Evolutionary conservation across 768 basidiomycete genomes (phyloP).

Genomic region (Hygrocybe punicea): DNA sequence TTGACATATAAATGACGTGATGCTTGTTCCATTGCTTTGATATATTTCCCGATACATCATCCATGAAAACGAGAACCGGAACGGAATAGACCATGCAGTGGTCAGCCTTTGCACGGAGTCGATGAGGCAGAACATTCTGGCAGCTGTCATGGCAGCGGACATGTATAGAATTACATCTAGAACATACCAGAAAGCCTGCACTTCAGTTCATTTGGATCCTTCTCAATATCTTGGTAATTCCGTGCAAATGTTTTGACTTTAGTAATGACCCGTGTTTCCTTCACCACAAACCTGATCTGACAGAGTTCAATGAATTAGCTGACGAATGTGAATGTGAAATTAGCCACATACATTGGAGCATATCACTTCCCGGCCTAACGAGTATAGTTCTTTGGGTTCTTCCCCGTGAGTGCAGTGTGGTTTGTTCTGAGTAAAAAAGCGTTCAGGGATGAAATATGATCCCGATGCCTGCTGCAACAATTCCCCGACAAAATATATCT

Average conservation of each 20-base stretch:
- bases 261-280: conserved; percentile 1
- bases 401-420: background rate
- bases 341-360: background rate
- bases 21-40: conserved; percentile 41
- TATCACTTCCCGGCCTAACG: background rate
- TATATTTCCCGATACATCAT: conserved; percentile 35
- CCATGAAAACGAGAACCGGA: conserved; percentile 13
- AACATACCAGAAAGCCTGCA: conserved; percentile 2
- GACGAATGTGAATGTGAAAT: too few species aligned
- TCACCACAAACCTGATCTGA: conserved; percentile 6
- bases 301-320: background rate
- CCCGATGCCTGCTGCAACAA: background rate
- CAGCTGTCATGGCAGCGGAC: too few species aligned
- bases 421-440: background rate
- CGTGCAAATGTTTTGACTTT: background rate
- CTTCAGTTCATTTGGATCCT: background rate
- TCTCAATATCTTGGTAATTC: conserved; percentile 1
- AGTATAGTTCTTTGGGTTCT: background rate
- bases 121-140: conserved; percentile 8
- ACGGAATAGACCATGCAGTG: conserved; percentile 5
- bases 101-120: conserved; percentile 2
- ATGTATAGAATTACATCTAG: background rate
- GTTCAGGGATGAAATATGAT: conserved; percentile 2
- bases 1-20: conserved; percentile 26
- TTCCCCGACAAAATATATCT: background rate